Evolutionary conservation across 2,329 filamentous ascomycete species (phyloP).

Genomic region (Ophiosphaerella herpotricha): DNA sequence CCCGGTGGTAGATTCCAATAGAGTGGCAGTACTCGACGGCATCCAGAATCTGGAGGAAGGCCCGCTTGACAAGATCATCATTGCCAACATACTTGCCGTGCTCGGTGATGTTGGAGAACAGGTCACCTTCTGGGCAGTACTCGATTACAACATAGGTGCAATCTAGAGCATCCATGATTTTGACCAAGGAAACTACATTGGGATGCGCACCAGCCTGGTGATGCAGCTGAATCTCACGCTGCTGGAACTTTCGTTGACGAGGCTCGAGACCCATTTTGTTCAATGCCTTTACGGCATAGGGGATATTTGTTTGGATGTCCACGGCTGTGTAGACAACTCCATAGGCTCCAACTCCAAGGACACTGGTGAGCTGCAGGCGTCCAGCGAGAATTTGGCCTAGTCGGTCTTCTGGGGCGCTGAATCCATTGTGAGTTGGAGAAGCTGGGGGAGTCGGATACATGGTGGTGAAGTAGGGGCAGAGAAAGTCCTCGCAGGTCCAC

Average conservation of each 20-base stretch:
- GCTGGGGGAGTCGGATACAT: conserved; percentile 58
- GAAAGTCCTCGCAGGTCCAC: conserved; percentile 47
- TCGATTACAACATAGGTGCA: conserved; percentile 97
- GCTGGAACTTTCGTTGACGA: conserved; percentile 87
- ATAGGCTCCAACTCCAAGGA: conserved; percentile 93
- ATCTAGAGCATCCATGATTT: conserved; percentile 88
- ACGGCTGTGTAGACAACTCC: conserved; percentile 92
- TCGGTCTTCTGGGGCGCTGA: conserved; percentile 73
- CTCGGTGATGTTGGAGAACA: conserved; percentile 98
- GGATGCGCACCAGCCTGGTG: conserved; percentile 85
- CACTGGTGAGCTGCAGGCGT: conserved; percentile 79
- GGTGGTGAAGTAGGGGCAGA: conserved; percentile 25
- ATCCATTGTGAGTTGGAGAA: conserved; percentile 52
- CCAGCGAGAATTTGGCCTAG: conserved; percentile 83
- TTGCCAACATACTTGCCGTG: conserved; percentile 90
- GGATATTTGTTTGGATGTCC: conserved; percentile 78
- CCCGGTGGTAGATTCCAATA: conserved; percentile 92
- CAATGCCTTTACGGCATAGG: conserved; percentile 95
- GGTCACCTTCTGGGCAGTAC: conserved; percentile 93
- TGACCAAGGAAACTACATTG: conserved; percentile 91
- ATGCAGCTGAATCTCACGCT: conserved; percentile 90
- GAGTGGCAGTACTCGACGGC: conserved; percentile 95
- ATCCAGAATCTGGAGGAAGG: conserved; percentile 94
- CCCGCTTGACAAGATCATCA: conserved; percentile 81
- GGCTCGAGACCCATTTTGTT: conserved; percentile 91